Conservation (phyloP, 2,329 filamentous ascomycete species). For the Coniochaeta hoffmannii region DNA sequence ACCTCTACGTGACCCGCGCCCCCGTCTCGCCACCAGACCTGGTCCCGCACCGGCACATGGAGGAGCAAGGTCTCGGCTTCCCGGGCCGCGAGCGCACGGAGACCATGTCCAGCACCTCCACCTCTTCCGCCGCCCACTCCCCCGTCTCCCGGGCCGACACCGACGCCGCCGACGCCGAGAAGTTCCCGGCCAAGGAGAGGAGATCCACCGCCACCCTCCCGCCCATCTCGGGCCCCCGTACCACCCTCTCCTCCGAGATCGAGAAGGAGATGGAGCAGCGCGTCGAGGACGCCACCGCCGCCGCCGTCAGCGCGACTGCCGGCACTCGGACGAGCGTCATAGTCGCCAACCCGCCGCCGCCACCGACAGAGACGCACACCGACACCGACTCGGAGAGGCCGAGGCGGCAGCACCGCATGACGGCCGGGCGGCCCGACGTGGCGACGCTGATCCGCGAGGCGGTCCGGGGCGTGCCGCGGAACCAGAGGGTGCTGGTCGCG, state of each 20-base stretch:
- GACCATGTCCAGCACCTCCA: not conserved
- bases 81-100: constrained; percentile 6
- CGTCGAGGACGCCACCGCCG: not conserved
- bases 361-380: not conserved
- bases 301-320: not conserved
- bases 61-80: constrained; percentile 5
- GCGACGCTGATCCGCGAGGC: constrained; percentile 28
- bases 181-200: not conserved
- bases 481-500: constrained; percentile 34
- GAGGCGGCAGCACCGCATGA: constrained; percentile 18
- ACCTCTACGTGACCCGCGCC: constrained; percentile 28
- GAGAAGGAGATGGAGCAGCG: constrained; percentile 4
- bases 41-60: constrained; percentile 1
- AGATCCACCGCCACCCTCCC: constrained; percentile 1
- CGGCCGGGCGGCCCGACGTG: constrained; percentile 33
- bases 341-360: not conserved
- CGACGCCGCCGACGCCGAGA: constrained; percentile 1
- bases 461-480: constrained; percentile 22
- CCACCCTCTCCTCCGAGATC: constrained; percentile 1
- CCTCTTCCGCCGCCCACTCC: not conserved
- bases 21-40: not conserved
- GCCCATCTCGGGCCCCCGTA: not conserved
- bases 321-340: not conserved
- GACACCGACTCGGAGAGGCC: not conserved
- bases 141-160: not conserved